phyloP scores from a whole-genome alignment of 1,284 basidiomycete species.

The Leccinum angustisporum region DNA sequence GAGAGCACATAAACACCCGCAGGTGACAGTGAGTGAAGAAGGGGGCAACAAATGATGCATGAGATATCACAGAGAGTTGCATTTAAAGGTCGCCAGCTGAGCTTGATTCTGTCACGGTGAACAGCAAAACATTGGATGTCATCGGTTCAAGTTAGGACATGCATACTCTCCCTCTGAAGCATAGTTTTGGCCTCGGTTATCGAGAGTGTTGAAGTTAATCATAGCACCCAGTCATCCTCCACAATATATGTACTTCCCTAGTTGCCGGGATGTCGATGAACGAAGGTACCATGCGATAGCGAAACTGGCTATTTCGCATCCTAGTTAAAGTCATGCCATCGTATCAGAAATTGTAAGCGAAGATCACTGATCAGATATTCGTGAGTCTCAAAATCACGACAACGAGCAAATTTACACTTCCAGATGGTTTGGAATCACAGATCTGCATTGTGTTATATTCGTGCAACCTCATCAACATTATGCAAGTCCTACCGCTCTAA shows the following conservation, averaged over 20 bases:
- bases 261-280: background rate
- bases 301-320: background rate
- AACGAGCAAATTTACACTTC: conserved; percentile 1
- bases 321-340: background rate
- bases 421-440: background rate
- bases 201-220: background rate
- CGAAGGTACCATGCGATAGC: background rate
- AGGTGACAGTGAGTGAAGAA: background rate
- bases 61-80: background rate
- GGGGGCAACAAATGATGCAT: background rate
- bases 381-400: background rate
- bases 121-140: background rate
- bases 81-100: background rate
- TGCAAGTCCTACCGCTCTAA: conserved; percentile 28
- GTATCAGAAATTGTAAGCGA: background rate
- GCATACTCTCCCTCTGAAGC: background rate
- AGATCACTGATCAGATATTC: conserved; percentile 1
- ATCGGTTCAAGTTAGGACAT: background rate
- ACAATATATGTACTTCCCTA: background rate
- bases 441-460: background rate
- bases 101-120: background rate
- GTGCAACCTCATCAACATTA: background rate
- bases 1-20: background rate
- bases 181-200: background rate
- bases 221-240: background rate